These are phyloP conservation scores for Pinus taeda DNA, from an alignment of 75 land plant genomes.

Conservation along the genomic window DNA sequence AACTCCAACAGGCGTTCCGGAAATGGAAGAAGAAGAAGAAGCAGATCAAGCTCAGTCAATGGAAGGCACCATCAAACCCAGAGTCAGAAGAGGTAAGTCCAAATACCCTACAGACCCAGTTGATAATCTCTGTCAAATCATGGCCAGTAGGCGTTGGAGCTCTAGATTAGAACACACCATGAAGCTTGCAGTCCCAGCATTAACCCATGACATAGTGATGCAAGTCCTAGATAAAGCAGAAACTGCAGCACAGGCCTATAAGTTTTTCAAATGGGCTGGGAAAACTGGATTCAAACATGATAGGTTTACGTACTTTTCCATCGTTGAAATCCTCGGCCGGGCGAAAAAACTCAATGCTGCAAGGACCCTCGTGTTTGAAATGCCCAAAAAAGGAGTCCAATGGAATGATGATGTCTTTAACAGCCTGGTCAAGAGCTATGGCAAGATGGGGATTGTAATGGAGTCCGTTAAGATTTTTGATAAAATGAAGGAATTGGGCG, in stretches of 20 bases:
- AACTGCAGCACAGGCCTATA: conserved; percentile 46
- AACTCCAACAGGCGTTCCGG: neutral
- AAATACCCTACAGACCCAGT: neutral
- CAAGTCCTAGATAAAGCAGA: conserved; percentile 36
- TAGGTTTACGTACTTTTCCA: conserved; percentile 32
- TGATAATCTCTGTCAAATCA: conserved; percentile 36
- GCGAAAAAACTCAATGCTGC: conserved; percentile 67
- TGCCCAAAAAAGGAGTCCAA: conserved; percentile 49
- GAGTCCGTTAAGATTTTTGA: conserved; percentile 63
- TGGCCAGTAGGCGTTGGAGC: conserved; percentile 58
- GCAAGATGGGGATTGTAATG: conserved; percentile 52
- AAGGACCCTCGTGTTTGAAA: conserved; percentile 51
- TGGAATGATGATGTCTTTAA: conserved; percentile 62
- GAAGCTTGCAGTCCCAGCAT: conserved; percentile 37
- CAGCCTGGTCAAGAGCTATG: conserved; percentile 53
- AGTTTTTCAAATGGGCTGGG: conserved; percentile 85
- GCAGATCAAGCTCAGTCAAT: neutral
- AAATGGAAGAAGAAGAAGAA: neutral
- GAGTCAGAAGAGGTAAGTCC: neutral
- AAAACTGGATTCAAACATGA: conserved; percentile 55
- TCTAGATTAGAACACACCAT: conserved; percentile 64
- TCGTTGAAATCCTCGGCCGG: conserved; percentile 46
- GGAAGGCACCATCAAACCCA: neutral
- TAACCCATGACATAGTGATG: conserved; percentile 39
- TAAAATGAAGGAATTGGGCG: conserved; percentile 65